Base-by-base conservation (phyloP, 495 filamentous ascomycete species). In the Rostrohypoxylon terebratum region DNA sequence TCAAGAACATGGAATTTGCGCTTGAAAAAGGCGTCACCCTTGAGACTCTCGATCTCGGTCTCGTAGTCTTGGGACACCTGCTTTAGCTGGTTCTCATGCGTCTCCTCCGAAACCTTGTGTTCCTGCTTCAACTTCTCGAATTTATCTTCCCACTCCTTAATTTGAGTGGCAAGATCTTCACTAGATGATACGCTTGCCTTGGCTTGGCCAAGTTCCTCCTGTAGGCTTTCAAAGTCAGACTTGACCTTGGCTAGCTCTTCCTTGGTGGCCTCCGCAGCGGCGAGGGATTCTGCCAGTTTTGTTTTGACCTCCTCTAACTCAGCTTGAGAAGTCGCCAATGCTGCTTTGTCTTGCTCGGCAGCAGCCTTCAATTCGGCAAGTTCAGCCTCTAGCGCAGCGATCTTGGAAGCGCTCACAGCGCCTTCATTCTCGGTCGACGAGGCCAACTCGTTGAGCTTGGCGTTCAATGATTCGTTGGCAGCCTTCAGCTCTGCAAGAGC, bases 1-100 rank as follows among this genome's bases (percentile, higher is more conserved):
- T 86, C 82, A 14, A 88, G 78, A 31, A 82, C 83, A 45, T 87
- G 79, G 66, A 84, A 87, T 66, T 86, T 81, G 57, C 83, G 81
- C 74, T 84, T 87, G 73, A 86, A 84, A 63, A 83, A 85, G 34
- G 86, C 85, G 69, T 87, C 85, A 20, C 84, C 86, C 23, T 82
- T 80, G n/a, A 87, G 82, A 47, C 83, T 83, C 68, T 87, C 86
- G 42, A 88, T 87, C 68, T 88, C 86, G 21, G 81, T 78, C 59
- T 86, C 82, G 71, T 87, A 86, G 42, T 88, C 86, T 58, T 85
- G 78, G 28, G 84, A 84, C 66, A 88, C 65, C 48, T 82, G 81
- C 71, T 83, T 73, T 18, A 88, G 78, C 60, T 87, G 82, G 65
- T 83, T 77, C 54, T 81, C 75, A 69, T 87, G 86, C 60, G 83